These are phyloP conservation scores for Pseudevernia furfuracea DNA, from an alignment of 495 filamentous ascomycete species.

Conservation along the genomic window DNA sequence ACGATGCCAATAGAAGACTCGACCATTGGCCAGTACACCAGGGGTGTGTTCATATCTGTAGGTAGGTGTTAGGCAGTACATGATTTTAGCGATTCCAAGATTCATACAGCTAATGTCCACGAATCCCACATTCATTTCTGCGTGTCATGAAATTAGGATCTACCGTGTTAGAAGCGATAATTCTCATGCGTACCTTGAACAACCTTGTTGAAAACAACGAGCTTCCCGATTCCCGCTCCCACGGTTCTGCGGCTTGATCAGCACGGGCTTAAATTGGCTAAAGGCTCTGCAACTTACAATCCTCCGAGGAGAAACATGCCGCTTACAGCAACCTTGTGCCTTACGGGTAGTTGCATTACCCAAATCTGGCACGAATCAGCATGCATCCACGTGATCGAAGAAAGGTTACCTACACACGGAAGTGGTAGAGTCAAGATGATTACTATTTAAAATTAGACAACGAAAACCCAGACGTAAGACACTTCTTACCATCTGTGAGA, in stretches of 20 bases:
- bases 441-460: not conserved
- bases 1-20: not conserved
- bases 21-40: constrained; percentile 5
- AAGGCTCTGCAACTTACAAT: not conserved
- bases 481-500: not conserved
- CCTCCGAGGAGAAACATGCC: not conserved
- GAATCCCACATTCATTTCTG: not conserved
- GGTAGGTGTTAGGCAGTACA: not conserved
- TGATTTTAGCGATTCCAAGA: not conserved
- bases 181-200: not conserved
- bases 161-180: too few species aligned
- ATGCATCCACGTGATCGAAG: not conserved
- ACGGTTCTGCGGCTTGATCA: not conserved
- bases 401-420: not conserved
- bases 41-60: constrained; percentile 1
- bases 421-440: constrained; percentile 1
- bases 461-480: not conserved
- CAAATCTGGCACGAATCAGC: not conserved
- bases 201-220: not conserved
- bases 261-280: not conserved
- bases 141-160: not conserved
- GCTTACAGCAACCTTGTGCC: not conserved
- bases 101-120: constrained; percentile 1
- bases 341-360: not conserved
- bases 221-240: not conserved